Percentiles rank a stretch among this genome's conserved stretches.
Conservation (phyloP, 768 basidiomycete genomes). For the Dioszegia aurantiaca region DNA sequence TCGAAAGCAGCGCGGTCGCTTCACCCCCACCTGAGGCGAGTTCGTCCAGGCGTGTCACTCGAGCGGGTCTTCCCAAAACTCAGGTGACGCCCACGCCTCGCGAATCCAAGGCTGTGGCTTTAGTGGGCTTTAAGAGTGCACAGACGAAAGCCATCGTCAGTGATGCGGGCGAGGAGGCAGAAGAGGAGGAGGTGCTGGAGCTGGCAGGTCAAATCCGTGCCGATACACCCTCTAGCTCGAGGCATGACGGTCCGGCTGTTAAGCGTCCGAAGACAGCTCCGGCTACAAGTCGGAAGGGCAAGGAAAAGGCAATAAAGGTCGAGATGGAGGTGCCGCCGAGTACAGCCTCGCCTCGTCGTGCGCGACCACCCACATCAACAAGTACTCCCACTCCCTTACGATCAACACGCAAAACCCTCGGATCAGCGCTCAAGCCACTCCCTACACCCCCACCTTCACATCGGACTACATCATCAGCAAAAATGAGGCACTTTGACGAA, state of each 20-base stretch:
- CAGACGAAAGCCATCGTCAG: background rate
- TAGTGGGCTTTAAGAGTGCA: background rate
- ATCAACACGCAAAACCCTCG: slow-evolving; percentile 8
- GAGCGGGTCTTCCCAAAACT: background rate
- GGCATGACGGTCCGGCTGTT: too few species aligned
- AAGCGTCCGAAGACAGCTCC: too few species aligned
- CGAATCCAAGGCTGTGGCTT: background rate
- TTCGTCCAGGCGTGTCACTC: background rate
- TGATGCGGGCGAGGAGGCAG: too few species aligned
- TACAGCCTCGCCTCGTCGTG: background rate
- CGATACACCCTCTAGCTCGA: too few species aligned
- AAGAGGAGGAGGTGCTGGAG: too few species aligned
- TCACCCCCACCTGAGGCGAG: too few species aligned
- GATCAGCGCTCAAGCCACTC: slow-evolving; percentile 5
- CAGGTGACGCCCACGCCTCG: slow-evolving; percentile 6
- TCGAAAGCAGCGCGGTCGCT: too few species aligned
- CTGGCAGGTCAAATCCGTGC: too few species aligned
- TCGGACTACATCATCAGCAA: background rate
- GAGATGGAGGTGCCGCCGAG: background rate
- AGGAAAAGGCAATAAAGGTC: slow-evolving; percentile 7
- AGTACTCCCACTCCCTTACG: background rate
- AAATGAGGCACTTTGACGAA: slow-evolving; percentile 20
- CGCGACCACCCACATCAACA: background rate
- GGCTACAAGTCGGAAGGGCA: slow-evolving; percentile 3
- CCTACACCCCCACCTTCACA: slow-evolving; percentile 7